Conservation (phyloP, 148 eudicot species). For the Polygonum maritimum region DNA sequence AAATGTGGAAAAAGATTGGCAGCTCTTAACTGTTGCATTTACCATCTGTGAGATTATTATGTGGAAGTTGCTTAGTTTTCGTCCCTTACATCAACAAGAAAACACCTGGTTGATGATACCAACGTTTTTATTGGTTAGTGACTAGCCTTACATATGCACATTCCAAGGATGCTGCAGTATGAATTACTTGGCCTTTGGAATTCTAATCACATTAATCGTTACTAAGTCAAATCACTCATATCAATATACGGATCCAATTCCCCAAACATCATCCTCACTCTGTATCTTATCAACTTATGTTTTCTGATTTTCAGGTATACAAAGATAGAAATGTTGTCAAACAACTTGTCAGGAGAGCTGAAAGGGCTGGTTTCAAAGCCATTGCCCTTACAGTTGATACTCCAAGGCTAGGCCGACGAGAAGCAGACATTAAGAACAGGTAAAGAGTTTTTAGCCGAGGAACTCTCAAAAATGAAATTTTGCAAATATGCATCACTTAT, state of each 20-base stretch:
- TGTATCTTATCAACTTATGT: background rate
- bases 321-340: slow-evolving; percentile 58
- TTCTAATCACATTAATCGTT: background rate
- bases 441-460: slow-evolving; percentile 7
- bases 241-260: background rate
- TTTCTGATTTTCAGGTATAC: slow-evolving; percentile 32
- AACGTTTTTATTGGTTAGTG: background rate
- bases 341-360: slow-evolving; percentile 83
- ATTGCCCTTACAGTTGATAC: slow-evolving; percentile 90
- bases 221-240: background rate
- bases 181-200: background rate
- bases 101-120: background rate
- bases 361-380: slow-evolving; percentile 87
- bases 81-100: background rate
- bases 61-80: background rate
- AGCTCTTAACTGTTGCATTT: background rate
- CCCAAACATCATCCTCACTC: background rate
- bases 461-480: background rate
- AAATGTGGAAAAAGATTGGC: background rate
- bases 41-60: background rate
- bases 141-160: background rate
- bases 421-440: slow-evolving; percentile 97
- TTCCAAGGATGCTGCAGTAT: background rate
- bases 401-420: slow-evolving; percentile 84
- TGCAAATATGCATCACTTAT: background rate